Evolutionary conservation across 352 stramenopile genomes (phyloP).

Genomic region (Albugo candida): DNA sequence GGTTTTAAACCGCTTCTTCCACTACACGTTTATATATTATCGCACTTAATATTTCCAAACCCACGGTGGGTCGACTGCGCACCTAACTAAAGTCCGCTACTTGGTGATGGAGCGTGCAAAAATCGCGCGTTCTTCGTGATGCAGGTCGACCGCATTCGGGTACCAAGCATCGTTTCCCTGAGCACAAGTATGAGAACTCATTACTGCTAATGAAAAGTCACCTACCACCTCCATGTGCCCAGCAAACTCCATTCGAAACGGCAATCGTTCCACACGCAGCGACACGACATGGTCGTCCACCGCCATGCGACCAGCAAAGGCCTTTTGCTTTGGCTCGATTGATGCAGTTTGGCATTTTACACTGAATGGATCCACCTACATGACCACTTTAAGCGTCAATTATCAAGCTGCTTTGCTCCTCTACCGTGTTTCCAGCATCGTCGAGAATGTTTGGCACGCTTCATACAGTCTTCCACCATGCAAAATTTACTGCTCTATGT

Average conservation of each 20-base stretch:
- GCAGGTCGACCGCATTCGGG: conserved; percentile 25
- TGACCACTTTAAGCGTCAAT: neutral
- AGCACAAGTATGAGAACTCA: neutral
- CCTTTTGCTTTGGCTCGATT: conserved; percentile 75
- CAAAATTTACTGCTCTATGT: conserved; percentile 46
- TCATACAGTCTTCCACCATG: conserved; percentile 29
- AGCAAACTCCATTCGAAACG: conserved; percentile 57
- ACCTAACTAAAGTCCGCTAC: no score
- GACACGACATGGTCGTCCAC: conserved; percentile 59
- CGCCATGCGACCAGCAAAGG: conserved; percentile 72
- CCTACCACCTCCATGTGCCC: conserved; percentile 58
- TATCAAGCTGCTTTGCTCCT: neutral
- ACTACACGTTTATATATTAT: no score
- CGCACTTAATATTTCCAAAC: no score
- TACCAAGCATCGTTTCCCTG: conserved; percentile 13
- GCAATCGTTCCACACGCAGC: conserved; percentile 55
- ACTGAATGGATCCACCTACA: conserved; percentile 42
- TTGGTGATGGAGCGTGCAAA: no score
- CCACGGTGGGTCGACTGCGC: no score
- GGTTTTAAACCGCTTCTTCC: no score
- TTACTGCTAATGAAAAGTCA: conserved; percentile 23
- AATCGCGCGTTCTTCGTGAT: conserved; percentile 2
- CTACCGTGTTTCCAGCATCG: conserved; percentile 54
- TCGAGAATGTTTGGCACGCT: conserved; percentile 48
- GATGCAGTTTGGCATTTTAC: conserved; percentile 41